These are phyloP conservation scores for Fraxinus cuspidata DNA, from an alignment of 257 asterid genomes.

Conservation along the genomic window DNA sequence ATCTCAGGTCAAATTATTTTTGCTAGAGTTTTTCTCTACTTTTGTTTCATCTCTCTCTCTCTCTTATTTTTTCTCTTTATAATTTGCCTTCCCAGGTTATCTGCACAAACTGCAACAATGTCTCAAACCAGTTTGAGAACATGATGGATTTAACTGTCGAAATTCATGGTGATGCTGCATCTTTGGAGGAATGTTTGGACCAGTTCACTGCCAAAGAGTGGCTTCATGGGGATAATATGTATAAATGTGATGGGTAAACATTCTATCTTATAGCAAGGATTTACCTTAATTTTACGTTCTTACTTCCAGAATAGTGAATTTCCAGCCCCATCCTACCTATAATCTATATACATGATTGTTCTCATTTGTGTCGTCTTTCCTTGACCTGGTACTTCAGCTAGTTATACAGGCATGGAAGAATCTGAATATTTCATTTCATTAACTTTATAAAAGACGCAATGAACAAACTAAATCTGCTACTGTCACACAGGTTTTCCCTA, in stretches of 20 bases:
- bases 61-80: constrained; percentile 12
- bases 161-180: constrained; percentile 94
- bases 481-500: neutral
- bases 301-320: neutral
- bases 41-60: neutral
- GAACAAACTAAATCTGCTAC: neutral
- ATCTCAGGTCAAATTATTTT: constrained; percentile 65
- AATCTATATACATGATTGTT: neutral
- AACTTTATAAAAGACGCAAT: neutral
- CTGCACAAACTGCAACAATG: constrained; percentile 82
- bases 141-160: constrained; percentile 99
- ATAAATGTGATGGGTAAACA: constrained; percentile 88
- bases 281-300: neutral
- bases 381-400: neutral
- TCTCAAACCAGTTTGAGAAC: constrained; percentile 87
- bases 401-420: neutral
- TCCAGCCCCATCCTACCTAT: neutral
- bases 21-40: neutral
- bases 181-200: constrained; percentile 95
- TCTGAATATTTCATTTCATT: neutral
- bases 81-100: constrained; percentile 60
- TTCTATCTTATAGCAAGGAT: constrained; percentile 20
- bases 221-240: constrained; percentile 99
- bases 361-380: neutral
- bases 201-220: constrained; percentile 88